These are phyloP conservation scores for Trichosanthes cucumerina DNA, from an alignment of 306 rosid species.

Conservation along the genomic window DNA sequence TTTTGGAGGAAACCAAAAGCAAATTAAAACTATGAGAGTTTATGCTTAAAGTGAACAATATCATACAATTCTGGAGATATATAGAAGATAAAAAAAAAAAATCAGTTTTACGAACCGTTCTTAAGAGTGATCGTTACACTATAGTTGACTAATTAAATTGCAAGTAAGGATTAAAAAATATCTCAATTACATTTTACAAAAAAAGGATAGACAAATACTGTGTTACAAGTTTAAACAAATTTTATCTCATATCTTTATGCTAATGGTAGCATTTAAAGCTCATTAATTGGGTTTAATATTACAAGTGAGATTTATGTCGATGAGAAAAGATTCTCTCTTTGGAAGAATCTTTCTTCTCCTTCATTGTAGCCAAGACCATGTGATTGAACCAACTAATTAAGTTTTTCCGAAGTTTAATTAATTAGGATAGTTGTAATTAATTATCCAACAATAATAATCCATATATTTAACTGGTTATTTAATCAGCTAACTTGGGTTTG, in stretches of 20 bases:
- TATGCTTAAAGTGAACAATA: too few relatives aligned
- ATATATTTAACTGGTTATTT: background rate
- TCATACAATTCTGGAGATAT: too few relatives aligned
- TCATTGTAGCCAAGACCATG: background rate
- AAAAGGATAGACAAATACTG: background rate
- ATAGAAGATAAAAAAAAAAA: too few relatives aligned
- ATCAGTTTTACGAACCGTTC: too few relatives aligned
- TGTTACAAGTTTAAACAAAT: background rate
- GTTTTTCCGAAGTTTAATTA: background rate
- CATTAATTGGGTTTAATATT: background rate
- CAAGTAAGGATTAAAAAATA: background rate
- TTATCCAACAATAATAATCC: background rate
- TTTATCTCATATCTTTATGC: background rate
- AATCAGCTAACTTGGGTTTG: background rate
- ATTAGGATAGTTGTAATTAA: background rate
- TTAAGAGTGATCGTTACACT: background rate
- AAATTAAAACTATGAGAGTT: too few relatives aligned
- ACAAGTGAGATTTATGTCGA: background rate
- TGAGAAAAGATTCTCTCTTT: background rate
- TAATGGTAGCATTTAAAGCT: background rate
- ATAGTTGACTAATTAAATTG: too few relatives aligned
- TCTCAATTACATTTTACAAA: background rate
- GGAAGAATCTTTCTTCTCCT: conserved; percentile 2
- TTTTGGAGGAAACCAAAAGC: too few relatives aligned
- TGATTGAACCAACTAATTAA: background rate